Conservation (phyloP, 257 asterid genomes). For the Mitragyna speciosa region DNA sequence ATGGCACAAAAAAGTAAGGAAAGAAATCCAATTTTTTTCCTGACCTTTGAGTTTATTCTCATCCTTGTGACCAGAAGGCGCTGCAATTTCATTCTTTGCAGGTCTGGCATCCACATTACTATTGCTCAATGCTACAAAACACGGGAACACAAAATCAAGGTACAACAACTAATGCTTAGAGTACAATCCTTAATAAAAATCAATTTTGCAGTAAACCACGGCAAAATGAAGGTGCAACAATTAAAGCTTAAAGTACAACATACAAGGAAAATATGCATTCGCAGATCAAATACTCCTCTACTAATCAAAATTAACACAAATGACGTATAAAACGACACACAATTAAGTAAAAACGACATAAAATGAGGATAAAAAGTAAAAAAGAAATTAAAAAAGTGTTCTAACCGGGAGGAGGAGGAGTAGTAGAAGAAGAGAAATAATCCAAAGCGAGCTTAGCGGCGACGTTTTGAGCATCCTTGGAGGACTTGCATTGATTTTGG, state of each 20-base stretch:
- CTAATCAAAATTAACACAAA: background rate
- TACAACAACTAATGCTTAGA: slow-evolving; percentile 2
- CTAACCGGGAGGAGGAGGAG: slow-evolving; percentile 9
- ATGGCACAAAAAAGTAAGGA: background rate
- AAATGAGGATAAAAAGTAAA: background rate
- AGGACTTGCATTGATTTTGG: slow-evolving; percentile 31
- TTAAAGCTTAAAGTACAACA: slow-evolving; percentile 6
- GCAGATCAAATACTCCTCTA: no score
- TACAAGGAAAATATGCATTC: background rate
- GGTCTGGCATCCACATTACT: slow-evolving; percentile 10
- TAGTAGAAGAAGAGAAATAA: slow-evolving; percentile 10
- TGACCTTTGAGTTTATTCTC: no score
- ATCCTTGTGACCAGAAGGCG: no score
- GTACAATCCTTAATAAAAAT: background rate
- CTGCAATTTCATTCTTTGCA: no score
- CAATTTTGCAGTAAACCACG: background rate
- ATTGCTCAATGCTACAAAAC: slow-evolving; percentile 19
- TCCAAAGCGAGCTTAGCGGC: slow-evolving; percentile 56
- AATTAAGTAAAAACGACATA: no score
- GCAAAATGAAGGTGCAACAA: slow-evolving; percentile 1
- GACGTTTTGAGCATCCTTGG: slow-evolving; percentile 60
- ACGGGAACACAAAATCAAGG: background rate
- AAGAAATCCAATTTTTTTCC: no score
- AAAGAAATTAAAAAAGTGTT: background rate
- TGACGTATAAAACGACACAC: background rate